These are phyloP conservation scores for Trichoderma pleuroti DNA, from an alignment of 2,329 filamentous ascomycete genomes.

Conservation along the genomic window DNA sequence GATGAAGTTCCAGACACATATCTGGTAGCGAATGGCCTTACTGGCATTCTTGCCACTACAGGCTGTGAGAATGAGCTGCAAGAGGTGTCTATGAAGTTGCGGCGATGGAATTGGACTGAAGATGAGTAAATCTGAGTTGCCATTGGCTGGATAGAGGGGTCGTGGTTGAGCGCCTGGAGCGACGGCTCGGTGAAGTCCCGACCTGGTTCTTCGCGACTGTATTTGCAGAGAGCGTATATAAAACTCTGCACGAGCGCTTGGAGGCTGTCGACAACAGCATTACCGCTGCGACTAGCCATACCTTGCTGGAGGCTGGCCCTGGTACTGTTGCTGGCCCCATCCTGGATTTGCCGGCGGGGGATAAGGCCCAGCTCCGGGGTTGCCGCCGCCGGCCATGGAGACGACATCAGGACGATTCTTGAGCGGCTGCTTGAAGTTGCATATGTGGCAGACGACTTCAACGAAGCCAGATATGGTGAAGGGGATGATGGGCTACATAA, in stretches of 20 bases:
- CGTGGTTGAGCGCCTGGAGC: neutral
- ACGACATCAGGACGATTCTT: slow-evolving; percentile 55
- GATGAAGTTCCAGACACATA: neutral
- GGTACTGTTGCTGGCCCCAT: slow-evolving; percentile 9
- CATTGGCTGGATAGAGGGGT: neutral
- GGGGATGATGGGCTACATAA: slow-evolving; percentile 63
- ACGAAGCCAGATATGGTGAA: slow-evolving; percentile 65
- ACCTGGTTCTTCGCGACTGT: neutral
- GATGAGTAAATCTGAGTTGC: neutral
- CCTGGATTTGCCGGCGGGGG: slow-evolving; percentile 28
- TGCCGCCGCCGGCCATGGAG: slow-evolving; percentile 47
- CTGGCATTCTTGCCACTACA: neutral
- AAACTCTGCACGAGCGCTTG: neutral
- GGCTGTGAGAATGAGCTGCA: neutral
- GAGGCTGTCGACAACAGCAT: neutral
- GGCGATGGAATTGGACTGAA: neutral
- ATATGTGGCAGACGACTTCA: slow-evolving; percentile 71
- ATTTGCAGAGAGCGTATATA: neutral
- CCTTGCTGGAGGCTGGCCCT: slow-evolving; percentile 7
- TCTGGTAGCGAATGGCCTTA: neutral
- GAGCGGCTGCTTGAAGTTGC: slow-evolving; percentile 69
- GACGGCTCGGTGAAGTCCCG: neutral
- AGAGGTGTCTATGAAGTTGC: neutral
- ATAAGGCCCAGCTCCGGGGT: slow-evolving; percentile 24
- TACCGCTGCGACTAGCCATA: neutral